These are phyloP conservation scores for Geranium incanum DNA, from an alignment of 441 rosid genomes.

Conservation along the genomic window DNA sequence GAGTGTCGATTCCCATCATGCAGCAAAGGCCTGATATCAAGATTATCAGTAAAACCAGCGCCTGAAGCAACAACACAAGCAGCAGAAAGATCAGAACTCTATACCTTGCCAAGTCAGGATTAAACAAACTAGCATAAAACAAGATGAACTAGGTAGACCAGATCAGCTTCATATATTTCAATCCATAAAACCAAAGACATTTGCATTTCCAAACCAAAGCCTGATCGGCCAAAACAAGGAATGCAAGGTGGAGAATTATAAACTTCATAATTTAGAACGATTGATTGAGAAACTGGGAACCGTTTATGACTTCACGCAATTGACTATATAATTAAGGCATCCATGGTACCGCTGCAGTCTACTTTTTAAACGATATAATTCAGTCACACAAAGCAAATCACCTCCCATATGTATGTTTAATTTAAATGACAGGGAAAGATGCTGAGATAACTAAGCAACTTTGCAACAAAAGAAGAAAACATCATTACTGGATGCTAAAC, in stretches of 20 bases:
- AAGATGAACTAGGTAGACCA: not conserved
- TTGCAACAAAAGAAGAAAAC: not conserved
- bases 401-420: not conserved
- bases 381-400: not conserved
- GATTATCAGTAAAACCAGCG: slow-evolving; percentile 72
- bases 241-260: not conserved
- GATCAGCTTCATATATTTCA: not conserved
- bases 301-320: not conserved
- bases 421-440: not conserved
- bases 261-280: not conserved
- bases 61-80: slow-evolving; percentile 43
- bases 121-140: slow-evolving; percentile 10
- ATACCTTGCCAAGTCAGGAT: not conserved
- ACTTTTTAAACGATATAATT: not conserved
- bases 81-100: slow-evolving; percentile 18
- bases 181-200: not conserved
- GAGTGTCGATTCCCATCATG: slow-evolving; percentile 94
- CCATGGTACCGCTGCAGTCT: not conserved
- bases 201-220: not conserved
- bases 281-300: not conserved
- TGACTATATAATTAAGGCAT: not conserved
- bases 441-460: not conserved
- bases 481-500: not conserved
- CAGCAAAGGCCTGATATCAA: slow-evolving; percentile 88
- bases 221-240: not conserved